Base-by-base conservation (phyloP, 192 early-diverging fungal species). In the Globomyces pollinis-pini region DNA sequence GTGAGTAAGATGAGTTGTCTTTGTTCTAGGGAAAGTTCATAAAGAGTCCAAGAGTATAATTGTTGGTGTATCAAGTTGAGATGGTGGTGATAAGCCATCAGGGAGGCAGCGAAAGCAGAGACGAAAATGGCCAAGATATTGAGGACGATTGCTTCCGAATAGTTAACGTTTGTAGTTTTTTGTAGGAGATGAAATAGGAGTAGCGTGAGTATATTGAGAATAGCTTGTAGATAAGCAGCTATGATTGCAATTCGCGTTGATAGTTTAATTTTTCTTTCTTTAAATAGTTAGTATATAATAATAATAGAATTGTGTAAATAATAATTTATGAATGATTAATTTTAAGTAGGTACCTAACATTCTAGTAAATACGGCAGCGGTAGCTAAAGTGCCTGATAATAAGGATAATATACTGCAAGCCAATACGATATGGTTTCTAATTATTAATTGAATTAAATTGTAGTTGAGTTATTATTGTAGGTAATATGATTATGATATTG, bases 301-400 rank as follows among this genome's bases (percentile, higher is more conserved):
- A 39, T 8, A 3, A 63, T 54, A 13, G n/a, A n/a, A n/a, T n/a
- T n/a, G n/a, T n/a, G n/a, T n/a, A n/a, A n/a, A n/a, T n/a, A n/a
- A n/a, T n/a, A n/a, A n/a, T n/a, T n/a, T n/a, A n/a, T n/a, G n/a
- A n/a, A 74, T 76, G 28, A 52, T 61, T 72, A 71, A 76, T 51
- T 79, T 79, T 57, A 79, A 74, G 61, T 79, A 77, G 58, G 67
- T 77, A 60, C 73, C 72, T 11, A 73, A 64, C 77, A 79, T 79
- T 7, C 77, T 57, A 5, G 71, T 18, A 54, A 77, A 77, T 31
- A 77, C 57, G 11, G 65, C 31, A 1, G 34, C 62, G 3, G 64
- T 62, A 7, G 47, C 70, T n/a, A 70, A 9, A 2, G 71, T 5
- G 11, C 77, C 77, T 41, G 64, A 67, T 12, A 32, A 43, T 9